Percentiles rank a stretch among this genome's conserved stretches.
Conservation (phyloP, 495 filamentous ascomycete genomes). For the Cercophora samala region DNA sequence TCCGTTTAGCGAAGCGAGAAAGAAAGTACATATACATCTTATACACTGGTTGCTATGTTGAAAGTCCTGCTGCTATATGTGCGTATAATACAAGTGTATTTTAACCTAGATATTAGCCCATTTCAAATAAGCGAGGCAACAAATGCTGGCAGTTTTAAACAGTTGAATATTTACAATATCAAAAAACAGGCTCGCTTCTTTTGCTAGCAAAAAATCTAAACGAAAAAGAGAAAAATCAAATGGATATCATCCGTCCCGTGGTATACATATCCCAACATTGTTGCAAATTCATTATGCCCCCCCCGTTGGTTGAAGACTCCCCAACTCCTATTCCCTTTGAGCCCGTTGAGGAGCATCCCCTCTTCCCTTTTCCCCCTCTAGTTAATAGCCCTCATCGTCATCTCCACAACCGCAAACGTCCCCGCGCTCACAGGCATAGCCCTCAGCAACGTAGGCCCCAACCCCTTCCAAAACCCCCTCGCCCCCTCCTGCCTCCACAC, state of each 20-base stretch:
- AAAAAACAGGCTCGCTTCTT: too few relatives aligned
- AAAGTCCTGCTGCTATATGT: background rate
- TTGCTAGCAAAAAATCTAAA: background rate
- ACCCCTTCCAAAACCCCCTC: conserved; percentile 91
- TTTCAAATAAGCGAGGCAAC: too few relatives aligned
- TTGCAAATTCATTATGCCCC: too few relatives aligned
- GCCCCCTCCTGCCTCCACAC: conserved; percentile 73
- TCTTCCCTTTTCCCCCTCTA: conserved; percentile 18
- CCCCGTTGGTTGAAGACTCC: background rate
- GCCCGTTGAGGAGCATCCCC: conserved; percentile 2
- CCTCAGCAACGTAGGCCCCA: conserved; percentile 88
- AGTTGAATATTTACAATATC: too few relatives aligned
- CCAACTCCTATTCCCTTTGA: background rate
- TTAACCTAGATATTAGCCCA: too few relatives aligned
- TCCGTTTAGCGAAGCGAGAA: background rate
- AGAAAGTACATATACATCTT: background rate
- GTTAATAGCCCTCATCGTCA: conserved; percentile 59
- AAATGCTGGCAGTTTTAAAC: too few relatives aligned
- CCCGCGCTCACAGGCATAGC: conserved; percentile 97
- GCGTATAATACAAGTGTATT: too few relatives aligned
- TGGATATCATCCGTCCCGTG: background rate
- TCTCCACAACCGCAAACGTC: conserved; percentile 82
- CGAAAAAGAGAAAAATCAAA: background rate
- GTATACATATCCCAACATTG: background rate
- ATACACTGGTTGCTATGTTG: background rate